phyloP scores from a whole-genome alignment of 2,329 filamentous ascomycete genomes.

The Didymella pomorum region DNA sequence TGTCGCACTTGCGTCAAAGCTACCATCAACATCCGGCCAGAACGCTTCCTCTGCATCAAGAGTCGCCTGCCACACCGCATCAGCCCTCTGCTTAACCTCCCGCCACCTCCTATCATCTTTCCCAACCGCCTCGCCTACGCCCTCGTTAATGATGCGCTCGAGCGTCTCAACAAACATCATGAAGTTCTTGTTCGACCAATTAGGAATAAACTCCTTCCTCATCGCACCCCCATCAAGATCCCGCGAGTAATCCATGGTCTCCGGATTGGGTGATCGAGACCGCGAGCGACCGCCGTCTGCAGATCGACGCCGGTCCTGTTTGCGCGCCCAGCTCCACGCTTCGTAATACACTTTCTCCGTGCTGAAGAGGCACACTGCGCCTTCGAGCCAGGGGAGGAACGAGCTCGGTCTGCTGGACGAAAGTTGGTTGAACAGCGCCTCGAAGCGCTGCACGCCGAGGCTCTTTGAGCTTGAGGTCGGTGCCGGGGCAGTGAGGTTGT shows the following conservation, averaged over 20 bases:
- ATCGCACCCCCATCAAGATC: slow-evolving; percentile 72
- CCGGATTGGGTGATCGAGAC: slow-evolving; percentile 1
- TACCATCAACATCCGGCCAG: slow-evolving; percentile 37
- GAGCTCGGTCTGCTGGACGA: slow-evolving; percentile 13
- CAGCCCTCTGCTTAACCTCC: slow-evolving; percentile 35
- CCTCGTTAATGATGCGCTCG: slow-evolving; percentile 63
- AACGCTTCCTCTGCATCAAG: slow-evolving; percentile 47
- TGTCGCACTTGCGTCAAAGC: background rate
- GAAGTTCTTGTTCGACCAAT: slow-evolving; percentile 72
- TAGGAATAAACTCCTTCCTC: slow-evolving; percentile 70
- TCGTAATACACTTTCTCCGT: slow-evolving; percentile 49
- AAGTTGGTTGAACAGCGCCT: slow-evolving; percentile 35
- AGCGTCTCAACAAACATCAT: slow-evolving; percentile 65
- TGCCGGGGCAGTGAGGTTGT: slow-evolving; percentile 15
- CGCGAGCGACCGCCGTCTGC: slow-evolving; percentile 10
- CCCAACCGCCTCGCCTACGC: slow-evolving; percentile 31
- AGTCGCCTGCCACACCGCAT: slow-evolving; percentile 36
- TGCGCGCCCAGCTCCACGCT: slow-evolving; percentile 46
- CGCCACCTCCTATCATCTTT: slow-evolving; percentile 31
- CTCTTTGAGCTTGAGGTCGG: slow-evolving; percentile 24
- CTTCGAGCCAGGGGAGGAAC: slow-evolving; percentile 47
- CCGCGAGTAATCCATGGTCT: slow-evolving; percentile 24
- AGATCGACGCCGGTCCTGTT: slow-evolving; percentile 29
- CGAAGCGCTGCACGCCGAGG: slow-evolving; percentile 42
- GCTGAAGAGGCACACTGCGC: slow-evolving; percentile 43